Evolutionary conservation across 495 filamentous ascomycete species (phyloP).

Genomic region (Evernia prunastri): DNA sequence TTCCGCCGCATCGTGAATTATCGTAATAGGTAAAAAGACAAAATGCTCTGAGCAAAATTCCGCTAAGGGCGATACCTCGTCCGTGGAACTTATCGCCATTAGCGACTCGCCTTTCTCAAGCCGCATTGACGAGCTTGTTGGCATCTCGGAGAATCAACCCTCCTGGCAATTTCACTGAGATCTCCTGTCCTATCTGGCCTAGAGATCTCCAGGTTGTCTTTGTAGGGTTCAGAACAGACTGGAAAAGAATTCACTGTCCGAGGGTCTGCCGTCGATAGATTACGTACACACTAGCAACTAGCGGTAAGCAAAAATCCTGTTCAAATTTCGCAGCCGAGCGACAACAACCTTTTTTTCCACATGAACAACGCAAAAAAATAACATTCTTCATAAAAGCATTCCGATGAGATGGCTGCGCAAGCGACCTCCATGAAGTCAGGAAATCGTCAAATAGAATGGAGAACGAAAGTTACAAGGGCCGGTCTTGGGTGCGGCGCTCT

Average conservation of each 20-base stretch:
- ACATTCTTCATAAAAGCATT: constrained; percentile 62
- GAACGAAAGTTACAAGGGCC: constrained; percentile 43
- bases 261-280: background rate
- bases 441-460: constrained; percentile 63
- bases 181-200: too few species aligned
- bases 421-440: constrained; percentile 52
- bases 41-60: background rate
- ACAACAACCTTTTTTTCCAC: constrained; percentile 38
- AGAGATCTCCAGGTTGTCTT: too few species aligned
- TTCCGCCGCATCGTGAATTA: too few species aligned
- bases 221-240: too few species aligned
- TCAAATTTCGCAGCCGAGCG: background rate
- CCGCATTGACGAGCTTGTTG: background rate
- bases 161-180: background rate
- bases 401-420: constrained; percentile 42
- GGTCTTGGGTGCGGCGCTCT: constrained; percentile 66
- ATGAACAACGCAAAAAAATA: constrained; percentile 62
- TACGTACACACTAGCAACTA: background rate
- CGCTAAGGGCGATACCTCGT: background rate
- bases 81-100: background rate
- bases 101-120: background rate
- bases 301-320: background rate
- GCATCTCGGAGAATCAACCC: background rate
- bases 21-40: background rate
- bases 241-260: too few species aligned